Evolutionary conservation across 352 stramenopile genomes (phyloP), one percentile per base, ranked within the genome.

Genomic region (Phytopythium sindhum): DNA sequence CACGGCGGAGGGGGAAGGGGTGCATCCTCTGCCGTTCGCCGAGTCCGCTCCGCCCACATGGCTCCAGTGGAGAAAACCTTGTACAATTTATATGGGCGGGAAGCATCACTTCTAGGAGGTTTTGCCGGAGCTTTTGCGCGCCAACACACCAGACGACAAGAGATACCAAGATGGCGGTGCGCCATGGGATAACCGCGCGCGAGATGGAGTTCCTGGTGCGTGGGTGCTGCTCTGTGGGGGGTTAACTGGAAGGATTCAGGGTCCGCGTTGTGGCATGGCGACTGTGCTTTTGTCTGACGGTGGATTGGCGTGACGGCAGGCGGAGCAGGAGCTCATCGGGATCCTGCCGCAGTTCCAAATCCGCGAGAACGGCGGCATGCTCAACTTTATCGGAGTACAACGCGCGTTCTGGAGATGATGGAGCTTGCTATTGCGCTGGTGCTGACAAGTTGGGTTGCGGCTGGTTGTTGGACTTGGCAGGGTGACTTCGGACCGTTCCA

Each of bases 401-500:
- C 5, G 4, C 29, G n/a, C 26, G 0, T 6, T 29, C 2, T 14
- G 2, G 14, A 21, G 41, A 2, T 24, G 41, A 0, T 21, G 23
- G 0, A 21, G 2, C 70, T 19, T 53, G 26, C 14, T 41, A 52
- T 23, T 23, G 35, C 26, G 23, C 9, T 39, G 35, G 7, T 54
- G 26, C 35, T 15, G 12, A 14, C 31, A 14, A 4, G 12, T 2
- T 48, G 53, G 5, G 19, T 48, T 10, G 17, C 23, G 24, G 26
- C 14, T 11, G 15, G 14, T 14, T 52, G 17, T 39, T 67, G 42
- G 56, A 39, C 26, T 2, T 10, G 24, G 35, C 51, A 90, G 83
- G 89, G 89, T 23, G 80, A 93, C 61, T 96, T 93, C 59, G 89
- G 89, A n/a, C 89, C 89, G 35, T 97, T 97, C 61, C 81, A 94